Evolutionary conservation across 345 rosid genomes (phyloP), one percentile per base, ranked within the genome.

Genomic region (Pistacia atlantica): DNA sequence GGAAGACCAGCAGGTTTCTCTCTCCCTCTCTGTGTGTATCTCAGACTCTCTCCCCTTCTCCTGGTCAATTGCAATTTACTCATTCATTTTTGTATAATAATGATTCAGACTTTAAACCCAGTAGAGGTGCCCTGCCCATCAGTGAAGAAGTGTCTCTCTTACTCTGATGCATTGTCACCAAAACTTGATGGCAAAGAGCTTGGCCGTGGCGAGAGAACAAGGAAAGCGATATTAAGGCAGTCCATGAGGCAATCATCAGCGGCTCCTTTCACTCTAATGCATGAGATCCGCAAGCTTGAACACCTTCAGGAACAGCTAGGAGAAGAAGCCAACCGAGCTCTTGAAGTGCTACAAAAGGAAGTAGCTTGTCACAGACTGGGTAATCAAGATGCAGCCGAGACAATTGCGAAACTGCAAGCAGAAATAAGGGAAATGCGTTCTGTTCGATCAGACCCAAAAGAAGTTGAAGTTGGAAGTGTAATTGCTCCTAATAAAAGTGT

Each of bases 321-420:
- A 61, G 97, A 87, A 56, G 99, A 97, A 86, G 99, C 99, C 73
- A 90, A 92, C 74, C 87, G 92, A 73, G 99, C 99, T 49, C 84
- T 97, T 25, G 98, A 94, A 83, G 99, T 97, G 46, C 87, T 97
- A 42, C 99, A 97, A 75, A 97, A 97, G 84, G 99, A 97, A 81
- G 98, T 94, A 59, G 91, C 99, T 78, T 92, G 97, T 78, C 98
- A 97, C 79, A 89, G 97, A 83, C 86, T 92, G 76, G 98, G 98
- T 63, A 97, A 97, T 79, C 99, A 97, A 87, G 98, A 97, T 88
- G 99, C 99, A 80, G 99, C 99, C 2, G 97, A 97, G 86, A 97
- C 99, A 31, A 88, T 97, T 57, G 98, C 98, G 18, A 97, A 91
- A 87, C 87, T 97, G 78, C 99, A 94, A 80, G 97, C 94, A 77